A percentile compares a stretch with the other conserved stretches of the same genome.
Conservation (phyloP, 73 alveolate genomes). For the Paramecium tetraurelia region DNA sequence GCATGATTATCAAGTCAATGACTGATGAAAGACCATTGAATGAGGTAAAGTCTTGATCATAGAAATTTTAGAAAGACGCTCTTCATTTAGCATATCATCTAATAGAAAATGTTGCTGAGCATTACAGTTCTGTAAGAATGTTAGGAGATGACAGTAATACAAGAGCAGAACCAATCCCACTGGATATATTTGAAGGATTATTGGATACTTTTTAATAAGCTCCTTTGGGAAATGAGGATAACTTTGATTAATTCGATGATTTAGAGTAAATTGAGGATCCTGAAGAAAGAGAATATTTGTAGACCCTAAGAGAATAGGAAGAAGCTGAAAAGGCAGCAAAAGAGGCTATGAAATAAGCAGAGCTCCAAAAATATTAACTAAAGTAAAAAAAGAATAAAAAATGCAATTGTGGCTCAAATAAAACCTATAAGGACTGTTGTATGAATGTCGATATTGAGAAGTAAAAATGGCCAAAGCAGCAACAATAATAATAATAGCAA, state of each 20-base stretch:
- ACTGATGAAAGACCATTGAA: conserved; percentile 1
- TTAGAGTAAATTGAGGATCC: background rate
- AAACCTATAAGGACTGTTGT: conserved; percentile 60
- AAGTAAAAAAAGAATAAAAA: conserved; percentile 48
- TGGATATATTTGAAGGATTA: conserved; percentile 49
- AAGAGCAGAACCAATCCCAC: conserved; percentile 25
- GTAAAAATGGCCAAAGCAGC: background rate
- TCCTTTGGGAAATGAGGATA: background rate
- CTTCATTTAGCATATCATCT: conserved; percentile 60
- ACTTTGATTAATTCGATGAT: background rate
- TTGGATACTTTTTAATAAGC: conserved; percentile 2
- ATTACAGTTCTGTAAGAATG: conserved; percentile 60
- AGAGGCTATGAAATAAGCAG: background rate
- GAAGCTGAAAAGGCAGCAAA: conserved; percentile 33
- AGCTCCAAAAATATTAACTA: background rate
- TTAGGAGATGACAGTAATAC: conserved; percentile 50
- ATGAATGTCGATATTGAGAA: background rate
- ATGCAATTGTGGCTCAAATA: conserved; percentile 58
- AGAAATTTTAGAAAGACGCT: background rate
- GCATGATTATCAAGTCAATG: conserved; percentile 16
- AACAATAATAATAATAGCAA: background rate
- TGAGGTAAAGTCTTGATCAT: background rate
- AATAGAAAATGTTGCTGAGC: conserved; percentile 57
- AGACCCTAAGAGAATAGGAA: background rate
- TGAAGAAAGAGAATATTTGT: conserved; percentile 35